Evolutionary conservation across 805 yeast genomes (phyloP).

Genomic region (Pichia californica): DNA sequence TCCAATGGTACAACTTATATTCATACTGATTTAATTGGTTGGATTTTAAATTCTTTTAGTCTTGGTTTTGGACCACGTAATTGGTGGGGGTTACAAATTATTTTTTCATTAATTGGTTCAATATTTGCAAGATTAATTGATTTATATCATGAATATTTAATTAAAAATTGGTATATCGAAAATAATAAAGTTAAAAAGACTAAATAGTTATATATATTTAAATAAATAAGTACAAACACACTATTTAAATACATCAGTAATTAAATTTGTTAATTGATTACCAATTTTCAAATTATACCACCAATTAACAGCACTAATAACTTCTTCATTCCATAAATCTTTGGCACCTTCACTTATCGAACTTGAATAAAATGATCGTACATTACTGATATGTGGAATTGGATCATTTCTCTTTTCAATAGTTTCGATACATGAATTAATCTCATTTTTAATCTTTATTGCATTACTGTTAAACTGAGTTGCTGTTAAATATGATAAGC

Average conservation of each 20-base stretch:
- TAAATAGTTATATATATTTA: neutral
- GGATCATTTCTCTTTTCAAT: constrained; percentile 49
- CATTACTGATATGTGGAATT: constrained; percentile 39
- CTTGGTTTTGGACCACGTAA: constrained; percentile 67
- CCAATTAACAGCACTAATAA: constrained; percentile 58
- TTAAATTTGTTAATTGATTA: constrained; percentile 8
- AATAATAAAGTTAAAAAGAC: constrained; percentile 3
- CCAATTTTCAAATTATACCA: constrained; percentile 36
- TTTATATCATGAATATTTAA: constrained; percentile 44
- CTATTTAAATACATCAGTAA: constrained; percentile 7
- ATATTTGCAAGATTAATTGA: constrained; percentile 57
- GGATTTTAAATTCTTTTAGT: constrained; percentile 62
- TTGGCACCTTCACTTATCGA: constrained; percentile 53
- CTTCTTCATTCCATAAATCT: constrained; percentile 76
- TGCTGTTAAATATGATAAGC: constrained; percentile 56
- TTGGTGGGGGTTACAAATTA: constrained; percentile 45
- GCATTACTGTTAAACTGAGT: constrained; percentile 47
- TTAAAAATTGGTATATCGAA: constrained; percentile 41
- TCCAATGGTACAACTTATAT: constrained; percentile 60
- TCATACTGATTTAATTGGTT: constrained; percentile 79
- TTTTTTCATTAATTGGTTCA: constrained; percentile 42
- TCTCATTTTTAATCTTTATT: constrained; percentile 37
- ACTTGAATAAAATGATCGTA: constrained; percentile 40
- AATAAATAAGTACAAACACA: neutral
- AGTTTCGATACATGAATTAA: constrained; percentile 42